These are phyloP conservation scores for Exophiala sp. DNA, from an alignment of 2,329 filamentous ascomycete genomes.

Conservation along the genomic window DNA sequence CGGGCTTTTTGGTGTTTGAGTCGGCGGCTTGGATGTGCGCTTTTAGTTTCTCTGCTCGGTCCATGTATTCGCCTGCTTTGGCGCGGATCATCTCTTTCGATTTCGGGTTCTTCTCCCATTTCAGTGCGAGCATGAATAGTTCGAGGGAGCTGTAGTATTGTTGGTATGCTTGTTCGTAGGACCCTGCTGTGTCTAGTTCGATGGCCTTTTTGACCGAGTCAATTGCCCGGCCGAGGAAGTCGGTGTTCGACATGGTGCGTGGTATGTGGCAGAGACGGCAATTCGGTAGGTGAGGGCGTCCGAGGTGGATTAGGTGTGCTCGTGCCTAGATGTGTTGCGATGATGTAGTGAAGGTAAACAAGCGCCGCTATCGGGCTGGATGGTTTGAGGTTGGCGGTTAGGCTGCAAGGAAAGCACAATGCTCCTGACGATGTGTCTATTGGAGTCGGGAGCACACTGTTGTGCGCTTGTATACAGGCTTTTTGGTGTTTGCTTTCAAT, in stretches of 20 bases:
- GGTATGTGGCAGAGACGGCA: not conserved
- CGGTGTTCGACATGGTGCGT: conserved; percentile 81
- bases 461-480: not conserved
- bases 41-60: conserved; percentile 97
- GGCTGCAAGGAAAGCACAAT: not conserved
- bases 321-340: not conserved
- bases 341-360: conserved; percentile 6
- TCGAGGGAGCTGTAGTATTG: conserved; percentile 94
- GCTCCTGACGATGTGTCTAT: not conserved
- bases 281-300: not conserved
- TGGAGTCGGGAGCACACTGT: too few species aligned
- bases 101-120: conserved; percentile 99
- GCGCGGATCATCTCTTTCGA: conserved; percentile 96
- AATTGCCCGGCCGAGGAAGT: conserved; percentile 95
- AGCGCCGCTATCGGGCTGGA: not conserved
- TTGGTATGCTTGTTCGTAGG: conserved; percentile 97
- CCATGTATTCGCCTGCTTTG: conserved; percentile 96
- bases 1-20: conserved; percentile 50
- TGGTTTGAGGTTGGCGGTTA: not conserved
- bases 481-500: not conserved
- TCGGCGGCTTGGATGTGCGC: conserved; percentile 76
- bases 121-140: conserved; percentile 96
- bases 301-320: not conserved
- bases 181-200: conserved; percentile 88
- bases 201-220: conserved; percentile 97